Evolutionary conservation across 75 land plant species (phyloP), one percentile per base, ranked within the genome.

Genomic region (Selaginella moellendorffii): DNA sequence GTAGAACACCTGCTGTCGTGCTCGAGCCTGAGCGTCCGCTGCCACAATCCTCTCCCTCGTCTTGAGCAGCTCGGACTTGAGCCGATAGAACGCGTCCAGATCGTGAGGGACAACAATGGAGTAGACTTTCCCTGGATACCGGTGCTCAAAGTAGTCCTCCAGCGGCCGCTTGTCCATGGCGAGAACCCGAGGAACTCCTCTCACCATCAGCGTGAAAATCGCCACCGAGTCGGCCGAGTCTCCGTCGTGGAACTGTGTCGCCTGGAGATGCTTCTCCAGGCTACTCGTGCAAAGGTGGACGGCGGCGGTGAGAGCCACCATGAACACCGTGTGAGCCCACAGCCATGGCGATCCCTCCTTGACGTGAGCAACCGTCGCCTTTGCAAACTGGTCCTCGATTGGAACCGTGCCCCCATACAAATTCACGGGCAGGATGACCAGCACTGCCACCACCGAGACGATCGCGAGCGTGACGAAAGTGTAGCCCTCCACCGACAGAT

Each of bases 91-190:
- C 17, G 93, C 65, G 60, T 82, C 77, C 53, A 88, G 75, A 79
- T 85, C 83, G 64, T 80, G 77, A 0, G 93, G 93, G n/a, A 85
- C 68, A 30, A 88, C 64, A 0, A 88, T 81, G 22, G 69, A 69
- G 59, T 80, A 80, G 26, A 88, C 68, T 67, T 85, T 85, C 23
- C 86, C 93, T 1, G 93, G 93, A 62, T 88, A 88, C 30, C 69
- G 59, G 51, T 81, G 70, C 68, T 82, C 80, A 52, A 88, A 85
- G 69, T 85, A 88, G 62, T 85, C 93, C 26, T 76, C 78, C 10
- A 88, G 62, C 0, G 78, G 80, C 29, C 74, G 46, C 64, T 71
- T 78, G 60, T 85, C 76, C 12, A 53, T 64, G 0, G 78, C 79
- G 20, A 88, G 74, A 20, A 58, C 52, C 46, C 81, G 85, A 1